Percentiles rank a stretch among this genome's conserved stretches.
phyloP scores from a whole-genome alignment of 306 rosid species.

The Acmispon strigosus region DNA sequence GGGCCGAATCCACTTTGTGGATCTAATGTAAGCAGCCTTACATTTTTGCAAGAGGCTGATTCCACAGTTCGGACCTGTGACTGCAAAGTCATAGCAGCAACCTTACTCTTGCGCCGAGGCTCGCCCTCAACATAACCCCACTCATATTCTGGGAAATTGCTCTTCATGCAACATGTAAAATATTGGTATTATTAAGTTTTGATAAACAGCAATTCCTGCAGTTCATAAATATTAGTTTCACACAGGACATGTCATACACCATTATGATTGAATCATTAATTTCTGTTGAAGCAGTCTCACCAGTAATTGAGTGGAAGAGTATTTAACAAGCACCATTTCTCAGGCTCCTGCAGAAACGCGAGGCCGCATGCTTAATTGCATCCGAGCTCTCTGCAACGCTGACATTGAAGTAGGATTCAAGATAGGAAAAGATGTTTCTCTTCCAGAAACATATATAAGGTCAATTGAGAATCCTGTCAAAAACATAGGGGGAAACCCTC shows the following conservation, averaged over 20 bases:
- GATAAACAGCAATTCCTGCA: neutral
- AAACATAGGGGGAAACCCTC: conserved; percentile 69
- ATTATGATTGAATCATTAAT: conserved; percentile 20
- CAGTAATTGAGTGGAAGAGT: conserved; percentile 30
- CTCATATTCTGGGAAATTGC: neutral
- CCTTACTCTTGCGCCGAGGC: too few species aligned
- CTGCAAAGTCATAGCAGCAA: too few species aligned
- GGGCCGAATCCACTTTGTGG: too few species aligned
- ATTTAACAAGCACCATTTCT: conserved; percentile 31
- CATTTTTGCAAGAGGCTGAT: too few species aligned
- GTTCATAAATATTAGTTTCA: neutral
- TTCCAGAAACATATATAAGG: conserved; percentile 72
- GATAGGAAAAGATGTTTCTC: conserved; percentile 87
- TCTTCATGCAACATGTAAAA: neutral
- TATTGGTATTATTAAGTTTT: neutral
- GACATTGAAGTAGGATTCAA: conserved; percentile 80
- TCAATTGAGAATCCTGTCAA: conserved; percentile 51
- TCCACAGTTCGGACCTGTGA: too few species aligned
- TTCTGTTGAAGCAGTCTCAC: conserved; percentile 31
- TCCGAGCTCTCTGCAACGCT: conserved; percentile 89
- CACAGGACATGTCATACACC: neutral
- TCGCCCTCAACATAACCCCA: neutral
- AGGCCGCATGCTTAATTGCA: conserved; percentile 52
- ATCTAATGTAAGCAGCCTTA: too few species aligned
- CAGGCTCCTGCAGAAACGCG: conserved; percentile 92